phyloP scores from a whole-genome alignment of 1,284 basidiomycete genomes.

The Trametes pubescens region DNA sequence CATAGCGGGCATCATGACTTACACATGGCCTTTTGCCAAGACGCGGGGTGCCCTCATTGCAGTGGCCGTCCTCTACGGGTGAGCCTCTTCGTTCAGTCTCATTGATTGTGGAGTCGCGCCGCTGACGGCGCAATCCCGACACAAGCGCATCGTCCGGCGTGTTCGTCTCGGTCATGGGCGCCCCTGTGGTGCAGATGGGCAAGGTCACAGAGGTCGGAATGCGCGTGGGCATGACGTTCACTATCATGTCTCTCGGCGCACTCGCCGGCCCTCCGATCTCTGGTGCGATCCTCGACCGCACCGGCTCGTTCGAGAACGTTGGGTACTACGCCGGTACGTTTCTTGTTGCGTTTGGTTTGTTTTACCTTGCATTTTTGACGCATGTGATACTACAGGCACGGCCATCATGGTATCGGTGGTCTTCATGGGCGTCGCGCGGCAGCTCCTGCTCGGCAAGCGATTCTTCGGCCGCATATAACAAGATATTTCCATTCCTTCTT shows the following conservation, averaged over 20 bases:
- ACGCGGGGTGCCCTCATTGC: slow-evolving; percentile 51
- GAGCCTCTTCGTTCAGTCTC: slow-evolving; percentile 12
- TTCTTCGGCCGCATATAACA: neutral
- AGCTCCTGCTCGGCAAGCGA: slow-evolving; percentile 1
- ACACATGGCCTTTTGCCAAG: slow-evolving; percentile 63
- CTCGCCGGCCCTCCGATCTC: slow-evolving; percentile 62
- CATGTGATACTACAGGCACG: slow-evolving; percentile 12
- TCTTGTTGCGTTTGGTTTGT: no score
- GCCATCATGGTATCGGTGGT: slow-evolving; percentile 19
- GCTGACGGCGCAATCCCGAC: neutral
- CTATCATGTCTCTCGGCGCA: slow-evolving; percentile 53
- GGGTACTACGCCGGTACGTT: slow-evolving; percentile 64
- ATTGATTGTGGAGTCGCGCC: no score
- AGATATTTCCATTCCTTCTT: neutral
- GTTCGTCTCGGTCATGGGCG: slow-evolving; percentile 61
- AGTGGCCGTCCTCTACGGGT: slow-evolving; percentile 63
- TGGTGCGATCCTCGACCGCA: slow-evolving; percentile 55
- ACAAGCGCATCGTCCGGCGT: slow-evolving; percentile 60
- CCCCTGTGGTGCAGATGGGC: slow-evolving; percentile 66
- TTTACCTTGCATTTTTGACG: no score
- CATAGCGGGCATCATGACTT: slow-evolving; percentile 58
- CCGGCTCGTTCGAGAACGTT: slow-evolving; percentile 54
- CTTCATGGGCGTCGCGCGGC: slow-evolving; percentile 20
- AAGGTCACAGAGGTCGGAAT: slow-evolving; percentile 62
- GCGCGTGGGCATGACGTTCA: slow-evolving; percentile 62